phyloP scores from a whole-genome alignment of 2,329 filamentous ascomycete genomes.

The Paraphaeosphaeria minitans region DNA sequence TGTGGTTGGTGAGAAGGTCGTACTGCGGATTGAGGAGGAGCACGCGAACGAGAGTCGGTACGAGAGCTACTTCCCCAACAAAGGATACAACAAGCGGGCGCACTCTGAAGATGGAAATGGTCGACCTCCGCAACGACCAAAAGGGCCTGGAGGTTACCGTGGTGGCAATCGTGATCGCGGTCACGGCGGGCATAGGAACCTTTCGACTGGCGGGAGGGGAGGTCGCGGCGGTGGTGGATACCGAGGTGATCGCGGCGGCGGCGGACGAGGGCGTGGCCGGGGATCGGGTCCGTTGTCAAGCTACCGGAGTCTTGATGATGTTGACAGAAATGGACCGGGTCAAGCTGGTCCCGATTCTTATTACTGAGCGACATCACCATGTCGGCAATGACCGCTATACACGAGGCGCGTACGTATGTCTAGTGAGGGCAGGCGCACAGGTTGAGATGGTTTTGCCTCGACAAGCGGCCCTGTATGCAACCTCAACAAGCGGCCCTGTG shows the following conservation, averaged over 20 bases:
- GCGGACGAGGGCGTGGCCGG: conserved; percentile 37
- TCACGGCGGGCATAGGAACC: conserved; percentile 33
- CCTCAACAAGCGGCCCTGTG: background rate
- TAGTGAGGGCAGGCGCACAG: background rate
- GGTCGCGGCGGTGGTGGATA: conserved; percentile 53
- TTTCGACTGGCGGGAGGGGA: conserved; percentile 37
- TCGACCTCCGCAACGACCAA: conserved; percentile 29
- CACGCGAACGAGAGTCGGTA: conserved; percentile 63
- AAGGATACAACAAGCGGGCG: conserved; percentile 53
- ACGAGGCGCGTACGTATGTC: background rate
- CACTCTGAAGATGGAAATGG: conserved; percentile 54
- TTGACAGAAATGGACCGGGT: conserved; percentile 36
- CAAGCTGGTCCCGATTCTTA: conserved; percentile 42
- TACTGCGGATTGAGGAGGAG: conserved; percentile 80
- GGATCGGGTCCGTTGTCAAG: conserved; percentile 37
- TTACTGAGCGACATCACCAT: conserved; percentile 25
- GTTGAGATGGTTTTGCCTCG: background rate
- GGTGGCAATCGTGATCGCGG: conserved; percentile 42
- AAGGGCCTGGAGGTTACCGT: conserved; percentile 30
- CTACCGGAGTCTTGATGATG: conserved; percentile 54
- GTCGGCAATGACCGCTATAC: background rate
- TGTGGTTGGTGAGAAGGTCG: conserved; percentile 82
- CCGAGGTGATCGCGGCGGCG: conserved; percentile 46
- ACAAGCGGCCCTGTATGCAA: background rate
- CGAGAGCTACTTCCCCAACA: conserved; percentile 67